Evolutionary conservation across 176 grass and related monocot species (phyloP).

Genomic region (Bonia amplexicaulis): DNA sequence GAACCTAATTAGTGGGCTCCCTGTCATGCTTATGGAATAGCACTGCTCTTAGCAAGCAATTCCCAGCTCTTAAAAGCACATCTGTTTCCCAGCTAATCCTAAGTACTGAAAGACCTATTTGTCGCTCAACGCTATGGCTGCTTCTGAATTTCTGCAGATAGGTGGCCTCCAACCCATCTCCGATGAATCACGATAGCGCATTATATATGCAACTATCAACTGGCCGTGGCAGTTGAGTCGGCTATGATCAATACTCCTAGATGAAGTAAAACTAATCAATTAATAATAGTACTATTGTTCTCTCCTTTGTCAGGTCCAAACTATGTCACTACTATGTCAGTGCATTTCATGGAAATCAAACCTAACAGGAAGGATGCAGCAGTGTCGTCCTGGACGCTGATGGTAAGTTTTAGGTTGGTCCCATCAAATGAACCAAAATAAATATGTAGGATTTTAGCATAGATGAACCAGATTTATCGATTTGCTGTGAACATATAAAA

Average conservation of each 20-base stretch:
- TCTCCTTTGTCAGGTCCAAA: not conserved
- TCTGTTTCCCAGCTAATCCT: not conserved
- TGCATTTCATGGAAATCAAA: not conserved
- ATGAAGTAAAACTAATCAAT: not conserved
- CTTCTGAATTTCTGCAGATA: not conserved
- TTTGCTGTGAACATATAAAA: too few relatives aligned
- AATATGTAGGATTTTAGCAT: too few relatives aligned
- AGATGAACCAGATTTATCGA: too few relatives aligned
- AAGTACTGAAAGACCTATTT: not conserved
- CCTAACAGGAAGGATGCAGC: too few relatives aligned
- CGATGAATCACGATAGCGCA: not conserved
- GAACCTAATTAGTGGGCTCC: not conserved
- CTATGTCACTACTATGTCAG: not conserved
- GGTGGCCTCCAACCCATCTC: not conserved
- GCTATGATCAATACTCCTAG: not conserved
- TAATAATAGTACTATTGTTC: not conserved
- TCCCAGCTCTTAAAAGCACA: not conserved
- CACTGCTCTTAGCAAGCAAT: not conserved
- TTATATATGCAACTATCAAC: not conserved
- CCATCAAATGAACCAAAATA: too few relatives aligned
- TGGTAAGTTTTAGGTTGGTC: too few relatives aligned
- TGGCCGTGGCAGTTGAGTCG: conserved; percentile 15
- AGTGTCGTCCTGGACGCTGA: too few relatives aligned
- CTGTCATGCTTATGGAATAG: conserved; percentile 8
- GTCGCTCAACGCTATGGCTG: not conserved